Evolutionary conservation across 352 stramenopile species (phyloP).

Genomic region (Globisporangium nagaii): DNA sequence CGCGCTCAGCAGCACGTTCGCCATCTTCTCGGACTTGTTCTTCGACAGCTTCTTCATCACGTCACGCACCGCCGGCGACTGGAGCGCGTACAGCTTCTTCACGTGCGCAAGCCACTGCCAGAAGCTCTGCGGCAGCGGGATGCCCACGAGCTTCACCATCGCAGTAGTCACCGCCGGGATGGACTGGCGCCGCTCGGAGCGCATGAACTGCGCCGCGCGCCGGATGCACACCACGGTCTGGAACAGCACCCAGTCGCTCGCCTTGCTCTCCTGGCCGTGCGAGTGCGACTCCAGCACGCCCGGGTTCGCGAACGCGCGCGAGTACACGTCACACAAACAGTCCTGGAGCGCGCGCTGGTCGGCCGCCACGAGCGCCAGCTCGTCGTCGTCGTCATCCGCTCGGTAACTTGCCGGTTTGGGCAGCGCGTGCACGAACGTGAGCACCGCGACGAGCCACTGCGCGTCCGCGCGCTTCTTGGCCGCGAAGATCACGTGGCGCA

Average conservation of each 20-base stretch:
- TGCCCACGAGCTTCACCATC: conserved; percentile 32
- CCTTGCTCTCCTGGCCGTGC: conserved; percentile 10
- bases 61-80: conserved; percentile 14
- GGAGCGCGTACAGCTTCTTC: conserved; percentile 24
- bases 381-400: conserved; percentile 34
- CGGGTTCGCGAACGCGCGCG: conserved; percentile 31
- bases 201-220: conserved; percentile 52
- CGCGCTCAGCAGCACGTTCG: conserved; percentile 43
- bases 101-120: conserved; percentile 35
- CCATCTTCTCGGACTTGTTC: conserved; percentile 27
- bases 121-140: conserved; percentile 42
- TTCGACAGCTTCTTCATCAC: conserved; percentile 27
- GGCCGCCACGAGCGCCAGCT: conserved; percentile 16
- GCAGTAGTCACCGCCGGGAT: conserved; percentile 39
- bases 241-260: conserved; percentile 18
- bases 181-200: conserved; percentile 30
- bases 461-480: conserved; percentile 24
- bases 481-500: conserved; percentile 33
- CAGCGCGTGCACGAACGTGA: conserved; percentile 34
- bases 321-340: conserved; percentile 44
- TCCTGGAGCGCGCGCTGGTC: conserved; percentile 38
- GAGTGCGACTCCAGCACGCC: conserved; percentile 1
- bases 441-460: conserved; percentile 36
- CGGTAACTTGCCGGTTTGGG: conserved; percentile 31
- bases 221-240: conserved; percentile 39